Evolutionary conservation across 2,329 filamentous ascomycete genomes (phyloP), one percentile per base, ranked within the genome.

Genomic region (Beauveria scarabaeidicola): DNA sequence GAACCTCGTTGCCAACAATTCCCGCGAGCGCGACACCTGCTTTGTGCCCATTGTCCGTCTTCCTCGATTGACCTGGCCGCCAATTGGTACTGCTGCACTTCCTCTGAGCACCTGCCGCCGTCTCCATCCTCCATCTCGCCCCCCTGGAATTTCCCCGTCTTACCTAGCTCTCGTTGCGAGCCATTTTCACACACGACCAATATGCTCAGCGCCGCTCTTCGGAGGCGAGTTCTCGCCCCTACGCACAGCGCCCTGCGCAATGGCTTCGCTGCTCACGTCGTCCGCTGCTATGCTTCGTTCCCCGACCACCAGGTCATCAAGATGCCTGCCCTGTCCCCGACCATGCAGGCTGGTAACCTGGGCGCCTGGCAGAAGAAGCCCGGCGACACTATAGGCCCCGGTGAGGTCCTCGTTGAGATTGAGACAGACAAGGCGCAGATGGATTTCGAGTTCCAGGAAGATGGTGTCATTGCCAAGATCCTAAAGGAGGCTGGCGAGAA

Each of bases 381-480:
- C 66, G 94, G 94, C 72, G 94, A 99, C 75, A 72, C 80, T 64
- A 87, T 99, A 74, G 80, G 84, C 61, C 92, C 95, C 56, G 94
- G 94, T 73, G 94, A 99, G 74, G 94, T 99, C 51, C 80, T 99
- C 67, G 92, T 96, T 67, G 92, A 96, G 82, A 96, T 97, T 70
- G 94, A 99, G 84, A 99, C 94, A 69, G 94, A 99, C 78, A 99
- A 99, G 84, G 94, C 94, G 65, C 94, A 97, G 81, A 99, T 99
- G 94, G 94, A 99, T 81, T 97, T 99, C 74, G 94, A 99, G 78
- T 97, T 96, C 78, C 94, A 99, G 78, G 94, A 99, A 71, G 94
- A 97, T 74, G 94, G 93, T 80, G 84, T 96, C 62, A 82, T 99
- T 67, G 93, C 94, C 70, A 96, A 96, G 83, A 83, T 97, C 64